Conservation (phyloP, 129 eudicot species). For the Chrysanthemum seticuspe region DNA sequence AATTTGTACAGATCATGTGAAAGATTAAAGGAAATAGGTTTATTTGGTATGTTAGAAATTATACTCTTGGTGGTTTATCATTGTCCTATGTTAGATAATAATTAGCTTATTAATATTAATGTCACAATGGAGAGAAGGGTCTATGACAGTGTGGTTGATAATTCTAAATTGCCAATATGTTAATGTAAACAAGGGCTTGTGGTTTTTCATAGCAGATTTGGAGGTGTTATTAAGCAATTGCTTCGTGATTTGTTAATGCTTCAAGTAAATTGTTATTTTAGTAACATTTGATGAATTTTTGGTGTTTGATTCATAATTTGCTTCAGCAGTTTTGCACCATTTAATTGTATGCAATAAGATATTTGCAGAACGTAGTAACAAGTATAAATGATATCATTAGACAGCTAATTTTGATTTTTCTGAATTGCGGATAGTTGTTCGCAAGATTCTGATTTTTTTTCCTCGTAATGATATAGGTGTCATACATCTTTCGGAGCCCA, state of each 20-base stretch:
- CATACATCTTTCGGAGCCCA: constrained; percentile 78
- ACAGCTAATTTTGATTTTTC: neutral
- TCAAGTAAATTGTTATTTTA: too few relatives aligned
- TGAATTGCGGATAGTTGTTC: neutral
- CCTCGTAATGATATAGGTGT: constrained; percentile 55
- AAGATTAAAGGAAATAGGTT: too few relatives aligned
- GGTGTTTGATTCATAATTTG: neutral
- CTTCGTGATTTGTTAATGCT: neutral
- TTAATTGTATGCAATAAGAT: neutral
- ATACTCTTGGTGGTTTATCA: too few relatives aligned
- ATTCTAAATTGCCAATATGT: too few relatives aligned
- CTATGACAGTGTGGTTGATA: too few relatives aligned
- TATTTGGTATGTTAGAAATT: neutral
- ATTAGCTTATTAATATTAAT: neutral
- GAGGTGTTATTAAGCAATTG: constrained; percentile 4
- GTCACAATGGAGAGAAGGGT: constrained; percentile 1
- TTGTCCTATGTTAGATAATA: neutral
- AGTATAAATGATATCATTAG: neutral
- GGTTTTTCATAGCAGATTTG: neutral
- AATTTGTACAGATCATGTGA: too few relatives aligned
- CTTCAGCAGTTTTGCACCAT: neutral
- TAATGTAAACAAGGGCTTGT: neutral
- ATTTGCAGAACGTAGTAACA: neutral
- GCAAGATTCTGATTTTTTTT: neutral
- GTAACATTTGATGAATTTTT: too few relatives aligned